Evolutionary conservation across 1,284 basidiomycete species (phyloP).

Genomic region (Leccinum pachyderme): DNA sequence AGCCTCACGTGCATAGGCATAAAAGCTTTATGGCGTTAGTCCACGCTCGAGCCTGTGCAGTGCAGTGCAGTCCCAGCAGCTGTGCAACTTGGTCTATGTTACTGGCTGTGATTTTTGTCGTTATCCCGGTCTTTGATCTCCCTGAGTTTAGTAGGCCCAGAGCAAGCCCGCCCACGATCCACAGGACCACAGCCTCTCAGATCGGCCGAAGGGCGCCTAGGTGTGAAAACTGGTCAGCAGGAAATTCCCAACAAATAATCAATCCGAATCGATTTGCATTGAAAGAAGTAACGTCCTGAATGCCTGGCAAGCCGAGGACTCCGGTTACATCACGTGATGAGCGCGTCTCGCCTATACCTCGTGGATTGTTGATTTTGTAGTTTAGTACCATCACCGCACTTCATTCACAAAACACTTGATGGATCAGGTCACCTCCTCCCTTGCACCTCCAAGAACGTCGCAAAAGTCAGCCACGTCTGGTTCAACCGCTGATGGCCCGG

Average conservation of each 20-base stretch:
- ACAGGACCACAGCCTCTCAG: neutral
- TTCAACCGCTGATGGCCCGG: conserved; percentile 52
- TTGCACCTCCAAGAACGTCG: conserved; percentile 54
- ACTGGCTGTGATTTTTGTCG: too few relatives aligned
- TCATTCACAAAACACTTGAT: conserved; percentile 36
- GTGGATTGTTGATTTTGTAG: conserved; percentile 6
- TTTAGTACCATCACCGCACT: neutral
- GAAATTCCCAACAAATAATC: neutral
- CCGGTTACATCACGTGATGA: conserved; percentile 20
- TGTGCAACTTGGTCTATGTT: too few relatives aligned
- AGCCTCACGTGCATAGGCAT: neutral
- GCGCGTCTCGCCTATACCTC: conserved; percentile 19
- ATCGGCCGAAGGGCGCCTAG: neutral
- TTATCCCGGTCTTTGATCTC: neutral
- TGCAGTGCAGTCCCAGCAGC: too few relatives aligned
- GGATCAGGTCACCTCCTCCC: conserved; percentile 71
- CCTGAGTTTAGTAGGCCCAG: neutral
- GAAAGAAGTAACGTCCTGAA: too few relatives aligned
- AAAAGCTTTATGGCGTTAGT: neutral
- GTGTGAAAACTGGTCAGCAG: neutral
- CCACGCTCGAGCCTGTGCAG: too few relatives aligned
- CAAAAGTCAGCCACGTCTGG: conserved; percentile 54
- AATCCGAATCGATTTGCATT: neutral
- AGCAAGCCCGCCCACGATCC: neutral
- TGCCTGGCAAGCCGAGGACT: neutral